A percentile compares a stretch with the other conserved stretches of the same genome.
These are phyloP conservation scores for Dorcoceras hygrometricum DNA, from an alignment of 257 asterid species.

Conservation along the genomic window DNA sequence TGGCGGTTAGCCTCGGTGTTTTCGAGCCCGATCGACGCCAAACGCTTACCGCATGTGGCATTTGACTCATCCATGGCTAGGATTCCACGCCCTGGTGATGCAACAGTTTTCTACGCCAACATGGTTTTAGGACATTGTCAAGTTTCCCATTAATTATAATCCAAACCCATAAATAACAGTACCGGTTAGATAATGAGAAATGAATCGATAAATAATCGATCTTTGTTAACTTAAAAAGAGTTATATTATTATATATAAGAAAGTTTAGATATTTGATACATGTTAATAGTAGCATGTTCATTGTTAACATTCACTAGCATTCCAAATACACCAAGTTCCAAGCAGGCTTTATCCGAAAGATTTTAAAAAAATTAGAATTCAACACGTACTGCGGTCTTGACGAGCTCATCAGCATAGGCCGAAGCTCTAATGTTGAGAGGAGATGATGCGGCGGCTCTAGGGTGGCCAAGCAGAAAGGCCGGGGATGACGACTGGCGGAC, in stretches of 20 bases:
- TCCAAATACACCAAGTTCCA: neutral
- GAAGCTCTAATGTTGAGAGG: constrained; percentile 38
- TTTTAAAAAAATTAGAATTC: neutral
- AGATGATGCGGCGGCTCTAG: constrained; percentile 28
- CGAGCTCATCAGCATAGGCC: constrained; percentile 55
- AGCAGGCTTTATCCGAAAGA: neutral
- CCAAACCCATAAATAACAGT: neutral
- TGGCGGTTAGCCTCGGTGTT: constrained; percentile 62
- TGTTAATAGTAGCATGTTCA: no score
- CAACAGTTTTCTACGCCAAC: constrained; percentile 24
- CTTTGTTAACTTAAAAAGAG: neutral
- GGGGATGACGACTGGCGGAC: constrained; percentile 43
- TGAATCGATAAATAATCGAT: neutral
- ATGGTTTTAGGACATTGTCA: neutral
- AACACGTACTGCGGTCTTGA: constrained; percentile 48
- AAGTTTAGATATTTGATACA: neutral
- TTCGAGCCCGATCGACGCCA: constrained; percentile 55
- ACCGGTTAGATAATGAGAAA: no score
- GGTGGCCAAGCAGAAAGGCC: constrained; percentile 29
- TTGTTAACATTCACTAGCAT: neutral
- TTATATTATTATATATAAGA: no score
- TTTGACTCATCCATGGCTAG: constrained; percentile 38
- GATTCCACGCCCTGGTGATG: constrained; percentile 32
- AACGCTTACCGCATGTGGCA: constrained; percentile 58
- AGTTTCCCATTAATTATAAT: neutral